These are phyloP conservation scores for Podospora fimiseda DNA, from an alignment of 495 filamentous ascomycete genomes.

Conservation along the genomic window DNA sequence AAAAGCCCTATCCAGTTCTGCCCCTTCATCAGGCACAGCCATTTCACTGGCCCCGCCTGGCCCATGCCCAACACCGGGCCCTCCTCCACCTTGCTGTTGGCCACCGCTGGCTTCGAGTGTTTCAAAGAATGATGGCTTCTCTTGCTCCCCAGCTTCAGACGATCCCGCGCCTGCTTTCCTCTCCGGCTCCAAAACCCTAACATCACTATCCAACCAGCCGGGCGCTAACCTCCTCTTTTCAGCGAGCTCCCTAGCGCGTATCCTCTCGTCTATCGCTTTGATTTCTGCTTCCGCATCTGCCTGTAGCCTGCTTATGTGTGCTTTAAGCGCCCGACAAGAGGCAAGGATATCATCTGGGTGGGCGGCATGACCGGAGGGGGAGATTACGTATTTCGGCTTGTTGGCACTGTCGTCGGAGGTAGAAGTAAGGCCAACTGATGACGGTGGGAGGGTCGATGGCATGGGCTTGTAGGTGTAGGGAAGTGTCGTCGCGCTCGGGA, in stretches of 20 bases:
- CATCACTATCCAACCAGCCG: conserved; percentile 89
- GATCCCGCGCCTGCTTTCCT: conserved; percentile 25
- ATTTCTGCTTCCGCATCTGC: conserved; percentile 59
- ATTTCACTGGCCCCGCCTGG: conserved; percentile 40
- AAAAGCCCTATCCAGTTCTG: conserved; percentile 85
- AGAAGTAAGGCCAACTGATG: conserved; percentile 51
- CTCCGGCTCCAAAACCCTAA: conserved; percentile 73
- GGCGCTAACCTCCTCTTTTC: conserved; percentile 90
- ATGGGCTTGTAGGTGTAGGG: conserved; percentile 93
- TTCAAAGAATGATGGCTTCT: too few relatives aligned
- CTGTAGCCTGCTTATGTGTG: conserved; percentile 62
- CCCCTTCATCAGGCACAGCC: conserved; percentile 54
- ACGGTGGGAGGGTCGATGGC: conserved; percentile 76
- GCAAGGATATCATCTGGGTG: conserved; percentile 77
- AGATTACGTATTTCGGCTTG: conserved; percentile 65
- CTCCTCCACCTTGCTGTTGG: conserved; percentile 29
- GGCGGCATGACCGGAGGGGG: conserved; percentile 65
- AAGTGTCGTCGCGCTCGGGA: conserved; percentile 83
- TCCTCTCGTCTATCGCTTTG: conserved; percentile 60
- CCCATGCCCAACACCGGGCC: conserved; percentile 28
- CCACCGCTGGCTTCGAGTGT: too few relatives aligned
- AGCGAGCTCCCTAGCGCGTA: conserved; percentile 71
- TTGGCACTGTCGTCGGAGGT: conserved; percentile 9
- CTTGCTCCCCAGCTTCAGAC: background rate
- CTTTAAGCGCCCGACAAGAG: conserved; percentile 67